A percentile compares a stretch with the other conserved stretches of the same genome.
Conservation (phyloP, 192 early-diverging fungal species). For the Entophlyctis helioformis region DNA sequence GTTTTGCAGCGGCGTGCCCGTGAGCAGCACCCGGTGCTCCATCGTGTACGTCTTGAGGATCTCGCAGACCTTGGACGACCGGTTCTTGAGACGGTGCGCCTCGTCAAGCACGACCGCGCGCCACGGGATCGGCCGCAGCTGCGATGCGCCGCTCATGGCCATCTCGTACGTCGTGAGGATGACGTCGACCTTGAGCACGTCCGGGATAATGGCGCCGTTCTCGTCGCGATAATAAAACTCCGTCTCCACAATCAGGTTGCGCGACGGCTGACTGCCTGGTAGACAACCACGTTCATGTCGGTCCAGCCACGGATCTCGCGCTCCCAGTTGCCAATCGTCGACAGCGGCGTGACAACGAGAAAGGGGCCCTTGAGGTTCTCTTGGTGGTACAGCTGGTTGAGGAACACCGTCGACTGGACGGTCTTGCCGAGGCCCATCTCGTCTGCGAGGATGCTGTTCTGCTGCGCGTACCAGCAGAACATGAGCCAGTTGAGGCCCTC, state of each 20-base stretch:
- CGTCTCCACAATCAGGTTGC: constrained; percentile 69
- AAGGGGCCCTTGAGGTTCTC: constrained; percentile 63
- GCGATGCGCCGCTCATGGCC: constrained; percentile 45
- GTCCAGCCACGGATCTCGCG: constrained; percentile 68
- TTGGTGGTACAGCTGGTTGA: constrained; percentile 52
- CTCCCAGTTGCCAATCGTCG: constrained; percentile 55
- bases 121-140: constrained; percentile 64
- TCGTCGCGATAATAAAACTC: constrained; percentile 62
- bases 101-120: constrained; percentile 67
- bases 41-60: constrained; percentile 60
- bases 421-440: constrained; percentile 59
- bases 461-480: constrained; percentile 64
- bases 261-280: constrained; percentile 57
- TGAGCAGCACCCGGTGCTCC: constrained; percentile 66
- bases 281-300: constrained; percentile 58
- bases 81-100: constrained; percentile 79
- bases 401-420: constrained; percentile 64
- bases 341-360: constrained; percentile 48
- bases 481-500: constrained; percentile 78
- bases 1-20: constrained; percentile 80
- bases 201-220: constrained; percentile 12
- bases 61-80: constrained; percentile 65
- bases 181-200: constrained; percentile 42
- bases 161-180: constrained; percentile 52
- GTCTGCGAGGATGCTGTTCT: constrained; percentile 51